Percentiles rank a stretch among this genome's conserved stretches.
phyloP scores from a whole-genome alignment of 2,329 filamentous ascomycete species.

The Camillea tinctor region DNA sequence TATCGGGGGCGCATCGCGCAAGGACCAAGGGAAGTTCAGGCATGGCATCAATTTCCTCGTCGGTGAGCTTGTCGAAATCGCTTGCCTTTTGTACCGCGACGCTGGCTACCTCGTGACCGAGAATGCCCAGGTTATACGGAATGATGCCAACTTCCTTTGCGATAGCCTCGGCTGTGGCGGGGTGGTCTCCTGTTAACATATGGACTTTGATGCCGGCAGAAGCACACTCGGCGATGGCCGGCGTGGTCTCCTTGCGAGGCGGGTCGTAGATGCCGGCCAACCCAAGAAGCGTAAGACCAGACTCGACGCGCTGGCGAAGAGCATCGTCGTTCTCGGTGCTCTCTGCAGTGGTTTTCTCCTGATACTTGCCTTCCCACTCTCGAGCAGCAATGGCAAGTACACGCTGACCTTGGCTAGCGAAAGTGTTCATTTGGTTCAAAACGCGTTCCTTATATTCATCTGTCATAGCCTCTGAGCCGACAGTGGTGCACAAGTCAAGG shows the following conservation, averaged over 20 bases:
- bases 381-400: constrained; percentile 71
- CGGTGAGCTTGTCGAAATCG: constrained; percentile 74
- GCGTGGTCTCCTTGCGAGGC: constrained; percentile 75
- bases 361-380: constrained; percentile 52
- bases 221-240: constrained; percentile 67
- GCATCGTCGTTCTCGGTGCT: constrained; percentile 39
- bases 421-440: constrained; percentile 52
- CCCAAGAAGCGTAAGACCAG: constrained; percentile 71
- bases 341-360: constrained; percentile 19
- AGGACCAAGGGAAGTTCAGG: constrained; percentile 77
- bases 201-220: constrained; percentile 75
- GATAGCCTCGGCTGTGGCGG: constrained; percentile 75
- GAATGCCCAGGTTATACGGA: constrained; percentile 56
- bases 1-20: constrained; percentile 79
- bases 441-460: constrained; percentile 50
- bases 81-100: constrained; percentile 72
- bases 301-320: constrained; percentile 63
- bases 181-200: constrained; percentile 84
- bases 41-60: constrained; percentile 72
- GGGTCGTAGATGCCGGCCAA: constrained; percentile 85
- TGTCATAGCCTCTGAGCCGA: constrained; percentile 48
- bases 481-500: constrained; percentile 53
- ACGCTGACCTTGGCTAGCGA: constrained; percentile 68
- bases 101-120: constrained; percentile 62
- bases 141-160: constrained; percentile 78